Conservation (phyloP, 257 asterid species). For the Dorcoceras hygrometricum region DNA sequence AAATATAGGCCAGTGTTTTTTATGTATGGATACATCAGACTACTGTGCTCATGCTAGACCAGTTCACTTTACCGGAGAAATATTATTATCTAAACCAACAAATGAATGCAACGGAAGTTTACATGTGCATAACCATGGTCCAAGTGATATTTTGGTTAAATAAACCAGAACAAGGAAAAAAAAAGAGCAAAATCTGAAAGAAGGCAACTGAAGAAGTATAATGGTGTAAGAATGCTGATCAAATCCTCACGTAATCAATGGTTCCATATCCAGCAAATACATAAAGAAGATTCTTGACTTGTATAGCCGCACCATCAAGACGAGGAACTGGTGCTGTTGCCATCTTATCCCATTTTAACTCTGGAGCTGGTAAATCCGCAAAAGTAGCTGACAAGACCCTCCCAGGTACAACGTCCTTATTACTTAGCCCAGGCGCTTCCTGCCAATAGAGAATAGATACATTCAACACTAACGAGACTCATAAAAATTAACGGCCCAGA, state of each 20-base stretch:
- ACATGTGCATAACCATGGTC: neutral
- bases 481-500: neutral
- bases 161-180: neutral
- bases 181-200: constrained; percentile 8
- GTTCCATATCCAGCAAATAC: constrained; percentile 99
- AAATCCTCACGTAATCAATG: constrained; percentile 62
- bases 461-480: neutral
- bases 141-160: neutral
- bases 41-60: no score
- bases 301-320: constrained; percentile 92
- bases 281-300: constrained; percentile 71
- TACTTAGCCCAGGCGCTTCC: constrained; percentile 25
- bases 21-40: no score
- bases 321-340: constrained; percentile 88
- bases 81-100: constrained; percentile 9
- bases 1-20: no score
- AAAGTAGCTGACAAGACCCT: constrained; percentile 76
- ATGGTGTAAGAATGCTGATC: constrained; percentile 1
- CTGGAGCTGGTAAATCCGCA: constrained; percentile 87
- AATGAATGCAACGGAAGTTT: constrained; percentile 2
- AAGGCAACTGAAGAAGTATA: constrained; percentile 15
- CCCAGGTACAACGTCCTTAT: constrained; percentile 36
- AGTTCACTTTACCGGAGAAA: neutral
- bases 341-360: constrained; percentile 89
- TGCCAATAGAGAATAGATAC: constrained; percentile 17